Base-by-base conservation (phyloP, 352 stramenopile species). In the Pseudoperonospora humuli region DNA sequence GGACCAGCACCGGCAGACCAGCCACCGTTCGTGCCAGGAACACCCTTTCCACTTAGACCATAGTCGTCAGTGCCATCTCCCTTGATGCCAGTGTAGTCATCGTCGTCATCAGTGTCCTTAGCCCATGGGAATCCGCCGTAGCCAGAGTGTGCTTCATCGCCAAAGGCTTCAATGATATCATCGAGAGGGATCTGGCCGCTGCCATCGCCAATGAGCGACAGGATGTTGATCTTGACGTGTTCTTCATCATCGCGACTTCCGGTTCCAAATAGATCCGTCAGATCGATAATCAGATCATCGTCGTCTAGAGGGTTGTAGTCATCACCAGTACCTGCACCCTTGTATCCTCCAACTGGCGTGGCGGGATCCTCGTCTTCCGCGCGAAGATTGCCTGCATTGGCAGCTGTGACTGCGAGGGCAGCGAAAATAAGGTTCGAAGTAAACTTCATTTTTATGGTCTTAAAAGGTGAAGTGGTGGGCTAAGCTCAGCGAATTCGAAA, bases 371-470 rank as follows among this genome's bases (percentile, higher is more conserved):
- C 23, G 7, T 26, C 23, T 4, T 26, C 23, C 23, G 23, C 7
- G 23, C 34, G 33, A 9, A 49, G 33, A 34, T 53, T 60, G 31
- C 41, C 54, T 3, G 46, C 35, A 35, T 54, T 41, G 23, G 28
- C 50, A 20, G 38, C 24, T 6, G 47, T 52, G 19, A 64, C 47
- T 13, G 45, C 56, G 7, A 59, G 29, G 6, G 51, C 56, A n/a
- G 46, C 52, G 37, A 66, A n/a, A 18, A 64, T 20, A 19, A 66
- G 34, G 7, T 50, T 36, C 14, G 32, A 14, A 36, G 50, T 27
- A 18, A 61, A 44, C 50, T 61, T 65, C 56, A 65, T 65, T 45
- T 40, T 41, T 45, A 36, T 49, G 39, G 35, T 43, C 50, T 44
- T 39, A 20, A 28, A 39, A 45, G 34, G 25, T 24, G 19, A n/a